Evolutionary conservation across 2,329 filamentous ascomycete genomes (phyloP), one percentile per base, ranked within the genome.

Genomic region (Aspergillus unguis): DNA sequence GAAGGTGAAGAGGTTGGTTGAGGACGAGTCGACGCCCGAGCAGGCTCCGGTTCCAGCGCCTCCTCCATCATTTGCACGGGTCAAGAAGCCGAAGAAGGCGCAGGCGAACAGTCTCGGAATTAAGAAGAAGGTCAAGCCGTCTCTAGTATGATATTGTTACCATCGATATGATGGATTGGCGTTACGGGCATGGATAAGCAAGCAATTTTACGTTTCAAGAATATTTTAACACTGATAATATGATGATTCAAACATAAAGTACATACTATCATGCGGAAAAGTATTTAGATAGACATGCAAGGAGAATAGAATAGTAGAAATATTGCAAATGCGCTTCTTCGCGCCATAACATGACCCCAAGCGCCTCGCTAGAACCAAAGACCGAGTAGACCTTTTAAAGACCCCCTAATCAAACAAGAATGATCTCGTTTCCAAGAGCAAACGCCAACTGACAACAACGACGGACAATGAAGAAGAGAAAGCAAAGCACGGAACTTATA

Each of bases 81-180:
- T 85, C 40, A 79, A 86, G 44, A 96, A 95, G 75, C 87, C 90
- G 75, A 97, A 96, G 76, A 95, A 94, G 72, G 85, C 94, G 54
- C 82, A 87, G 52, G 77, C 84, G 0, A 85, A 86, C 10, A 76
- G 85, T 25, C 71, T 96, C 44, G 91, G 92, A 1, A 92, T 96
- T 63, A 96, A 96, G 77, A 94, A 90, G 79, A 92, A 91, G 73
- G 75, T 80, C 10, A 92, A 91, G 73, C 76, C 80, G 11, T 76
- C 80, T 1, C 64, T 85, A 48, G 61, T 69, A 25, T 69, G 55
- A 61, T 29, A 42, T 27, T 29, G n/a, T 6, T 48, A 6, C 4
- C 23, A 25, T 33, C 9, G 17, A 31, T 37, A 27, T n/a, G 45
- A 31, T 40, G n/a, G 9, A 36, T 26, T 33, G 57, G 57, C 43